A percentile compares a stretch with the other conserved stretches of the same genome.
phyloP scores from a whole-genome alignment of 305 asterid species.

The Fraxinus dipetala region DNA sequence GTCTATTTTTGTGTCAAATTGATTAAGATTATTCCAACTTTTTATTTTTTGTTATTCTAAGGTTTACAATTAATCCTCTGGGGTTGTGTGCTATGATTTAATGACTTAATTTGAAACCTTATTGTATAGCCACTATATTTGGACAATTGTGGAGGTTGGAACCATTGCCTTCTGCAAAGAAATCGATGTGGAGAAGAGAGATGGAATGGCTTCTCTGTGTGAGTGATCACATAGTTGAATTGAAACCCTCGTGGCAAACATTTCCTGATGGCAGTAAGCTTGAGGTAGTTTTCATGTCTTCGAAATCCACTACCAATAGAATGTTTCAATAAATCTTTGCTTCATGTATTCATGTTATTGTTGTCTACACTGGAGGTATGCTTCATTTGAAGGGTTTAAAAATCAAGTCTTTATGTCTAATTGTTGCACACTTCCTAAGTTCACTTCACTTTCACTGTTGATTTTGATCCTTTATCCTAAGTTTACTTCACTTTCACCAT shows the following conservation, averaged over 20 bases:
- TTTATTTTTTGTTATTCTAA: not conserved
- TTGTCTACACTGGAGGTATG: not conserved
- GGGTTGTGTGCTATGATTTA: not conserved
- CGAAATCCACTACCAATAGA: not conserved
- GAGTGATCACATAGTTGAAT: conserved; percentile 76
- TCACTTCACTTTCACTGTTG: not conserved
- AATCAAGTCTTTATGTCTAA: not conserved
- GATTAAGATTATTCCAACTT: not conserved
- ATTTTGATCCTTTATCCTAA: not conserved
- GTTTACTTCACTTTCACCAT: not conserved
- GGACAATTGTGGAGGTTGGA: conserved; percentile 93
- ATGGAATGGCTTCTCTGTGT: conserved; percentile 83
- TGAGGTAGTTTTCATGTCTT: conserved; percentile 50
- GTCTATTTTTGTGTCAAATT: not conserved
- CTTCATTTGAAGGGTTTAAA: not conserved
- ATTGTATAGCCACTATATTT: conserved; percentile 65
- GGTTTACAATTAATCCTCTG: not conserved
- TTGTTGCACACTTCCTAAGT: not conserved
- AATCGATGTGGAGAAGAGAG: conserved; percentile 83
- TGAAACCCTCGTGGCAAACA: conserved; percentile 77
- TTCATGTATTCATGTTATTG: not conserved
- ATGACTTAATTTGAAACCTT: not conserved
- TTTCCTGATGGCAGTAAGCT: conserved; percentile 77
- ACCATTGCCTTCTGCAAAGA: conserved; percentile 71
- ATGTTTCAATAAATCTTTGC: not conserved